Evolutionary conservation across 2,329 filamentous ascomycete genomes (phyloP), one percentile per base, ranked within the genome.

Genomic region (Helminthosporium solani): DNA sequence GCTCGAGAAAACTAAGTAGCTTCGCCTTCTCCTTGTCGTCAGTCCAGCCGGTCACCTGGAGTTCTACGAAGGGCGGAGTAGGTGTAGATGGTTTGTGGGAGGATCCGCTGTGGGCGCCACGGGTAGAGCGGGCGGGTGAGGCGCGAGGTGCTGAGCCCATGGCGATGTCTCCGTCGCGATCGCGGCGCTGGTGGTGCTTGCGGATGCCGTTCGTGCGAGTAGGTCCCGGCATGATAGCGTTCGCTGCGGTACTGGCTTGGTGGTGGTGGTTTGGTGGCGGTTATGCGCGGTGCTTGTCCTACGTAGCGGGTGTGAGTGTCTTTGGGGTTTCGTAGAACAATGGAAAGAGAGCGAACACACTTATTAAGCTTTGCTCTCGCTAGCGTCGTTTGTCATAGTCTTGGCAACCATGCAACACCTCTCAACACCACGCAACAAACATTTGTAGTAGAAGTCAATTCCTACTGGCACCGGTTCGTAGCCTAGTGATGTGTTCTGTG

Each of bases 81-180:
- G 16, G 30, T 14, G 34, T 27, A 16, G 43, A 11, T 33, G 31
- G 8, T 18, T 36, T 36, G 34, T 21, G 18, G 14, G 28, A 31
- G 3, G 28, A 31, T 14, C 34, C 34, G 34, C 34, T 21, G 34
- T 21, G 34, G 7, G 18, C 34, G 15, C 34, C 34, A 11, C 34
- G 25, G 11, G 41, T 15, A 18, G 35, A 39, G 8, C 30, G 38
- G 34, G 33, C 30, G 28, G 40, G 18, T 19, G 39, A 25, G 64
- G 42, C 47, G 33, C 49, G 46, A 19, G 71, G 61, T 28, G 70
- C 63, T 40, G 67, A 67, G 60, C 78, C 80, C 82, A 85, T 85
- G 35, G 76, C 72, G 49, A 84, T 64, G 63, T 85, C 82, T 27
- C 82, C 82, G 72, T 85, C 82, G 58, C 75, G 76, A 61, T 85